Evolutionary conservation across 2,329 filamentous ascomycete species (phyloP).

Genomic region (Pezicula rhizophila): DNA sequence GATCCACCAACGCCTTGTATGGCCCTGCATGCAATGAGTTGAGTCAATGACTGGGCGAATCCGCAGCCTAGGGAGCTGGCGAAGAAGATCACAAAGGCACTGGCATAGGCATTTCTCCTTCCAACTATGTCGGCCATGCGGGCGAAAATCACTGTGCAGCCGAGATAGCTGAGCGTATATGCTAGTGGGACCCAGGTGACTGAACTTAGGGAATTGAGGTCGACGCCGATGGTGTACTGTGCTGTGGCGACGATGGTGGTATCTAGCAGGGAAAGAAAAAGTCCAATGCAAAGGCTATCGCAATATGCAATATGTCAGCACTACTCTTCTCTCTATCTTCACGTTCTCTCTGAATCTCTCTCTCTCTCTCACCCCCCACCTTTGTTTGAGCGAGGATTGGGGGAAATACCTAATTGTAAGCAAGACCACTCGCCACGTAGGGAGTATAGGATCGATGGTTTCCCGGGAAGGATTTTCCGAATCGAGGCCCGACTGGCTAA

Average conservation of each 20-base stretch:
- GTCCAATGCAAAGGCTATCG: slow-evolving; percentile 41
- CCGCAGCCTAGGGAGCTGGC: slow-evolving; percentile 51
- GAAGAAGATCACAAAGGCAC: slow-evolving; percentile 47
- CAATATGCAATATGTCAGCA: no score
- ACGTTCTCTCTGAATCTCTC: no score
- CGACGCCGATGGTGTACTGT: slow-evolving; percentile 46
- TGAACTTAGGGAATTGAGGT: slow-evolving; percentile 38
- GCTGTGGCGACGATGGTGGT: slow-evolving; percentile 55
- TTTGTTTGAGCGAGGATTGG: no score
- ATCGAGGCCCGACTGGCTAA: no score
- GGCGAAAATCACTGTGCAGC: slow-evolving; percentile 50
- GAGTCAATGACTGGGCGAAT: slow-evolving; percentile 34
- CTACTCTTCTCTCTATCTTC: no score
- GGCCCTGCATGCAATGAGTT: slow-evolving; percentile 30
- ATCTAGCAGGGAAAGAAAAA: slow-evolving; percentile 54
- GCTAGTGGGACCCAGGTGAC: slow-evolving; percentile 51
- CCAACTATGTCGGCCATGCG: slow-evolving; percentile 49
- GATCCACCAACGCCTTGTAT: slow-evolving; percentile 28
- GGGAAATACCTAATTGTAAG: no score
- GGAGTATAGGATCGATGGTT: no score
- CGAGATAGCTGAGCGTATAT: slow-evolving; percentile 47
- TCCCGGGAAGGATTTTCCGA: no score
- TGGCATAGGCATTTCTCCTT: slow-evolving; percentile 43
- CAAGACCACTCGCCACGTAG: no score
- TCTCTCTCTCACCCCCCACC: no score